Conservation (phyloP, 2,329 filamentous ascomycete species). For the Pseudohalonectria lignicola region DNA sequence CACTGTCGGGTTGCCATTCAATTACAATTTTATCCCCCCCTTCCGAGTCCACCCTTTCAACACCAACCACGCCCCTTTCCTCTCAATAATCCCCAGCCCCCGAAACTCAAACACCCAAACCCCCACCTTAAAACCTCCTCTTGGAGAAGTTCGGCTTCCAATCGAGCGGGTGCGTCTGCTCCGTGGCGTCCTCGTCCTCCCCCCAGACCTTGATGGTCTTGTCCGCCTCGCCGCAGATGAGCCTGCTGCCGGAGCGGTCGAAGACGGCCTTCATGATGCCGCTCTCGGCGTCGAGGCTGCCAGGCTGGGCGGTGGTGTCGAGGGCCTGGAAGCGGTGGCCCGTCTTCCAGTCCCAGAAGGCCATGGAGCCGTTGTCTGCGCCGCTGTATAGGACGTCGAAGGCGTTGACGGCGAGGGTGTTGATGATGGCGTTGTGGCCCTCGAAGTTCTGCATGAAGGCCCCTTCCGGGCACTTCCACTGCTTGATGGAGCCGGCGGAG, state of each 20-base stretch:
- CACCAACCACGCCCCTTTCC: too few relatives aligned
- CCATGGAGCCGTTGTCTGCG: slow-evolving; percentile 90
- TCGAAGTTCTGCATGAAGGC: slow-evolving; percentile 99
- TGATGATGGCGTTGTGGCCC: slow-evolving; percentile 93
- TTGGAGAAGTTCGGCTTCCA: slow-evolving; percentile 78
- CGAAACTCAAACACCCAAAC: slow-evolving; percentile 1
- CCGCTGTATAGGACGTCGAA: slow-evolving; percentile 94
- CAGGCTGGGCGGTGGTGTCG: slow-evolving; percentile 88
- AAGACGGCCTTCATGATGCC: slow-evolving; percentile 93
- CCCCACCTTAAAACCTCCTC: slow-evolving; percentile 54
- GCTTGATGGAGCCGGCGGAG: slow-evolving; percentile 90
- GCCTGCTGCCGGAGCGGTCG: slow-evolving; percentile 73
- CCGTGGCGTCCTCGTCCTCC: slow-evolving; percentile 80
- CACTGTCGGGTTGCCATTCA: too few relatives aligned
- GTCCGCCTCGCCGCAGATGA: slow-evolving; percentile 92
- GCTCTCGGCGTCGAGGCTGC: slow-evolving; percentile 84
- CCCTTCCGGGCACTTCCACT: slow-evolving; percentile 97
- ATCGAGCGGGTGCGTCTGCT: slow-evolving; percentile 80
- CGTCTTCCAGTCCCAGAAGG: slow-evolving; percentile 98
- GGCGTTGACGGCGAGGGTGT: slow-evolving; percentile 84
- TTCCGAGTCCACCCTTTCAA: too few relatives aligned
- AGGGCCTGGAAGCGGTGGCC: slow-evolving; percentile 83
- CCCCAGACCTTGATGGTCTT: slow-evolving; percentile 99
- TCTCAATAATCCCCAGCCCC: too few relatives aligned
- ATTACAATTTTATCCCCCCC: too few relatives aligned